Evolutionary conservation across 305 asterid genomes (phyloP).

Genomic region (Petunia hybrid): DNA sequence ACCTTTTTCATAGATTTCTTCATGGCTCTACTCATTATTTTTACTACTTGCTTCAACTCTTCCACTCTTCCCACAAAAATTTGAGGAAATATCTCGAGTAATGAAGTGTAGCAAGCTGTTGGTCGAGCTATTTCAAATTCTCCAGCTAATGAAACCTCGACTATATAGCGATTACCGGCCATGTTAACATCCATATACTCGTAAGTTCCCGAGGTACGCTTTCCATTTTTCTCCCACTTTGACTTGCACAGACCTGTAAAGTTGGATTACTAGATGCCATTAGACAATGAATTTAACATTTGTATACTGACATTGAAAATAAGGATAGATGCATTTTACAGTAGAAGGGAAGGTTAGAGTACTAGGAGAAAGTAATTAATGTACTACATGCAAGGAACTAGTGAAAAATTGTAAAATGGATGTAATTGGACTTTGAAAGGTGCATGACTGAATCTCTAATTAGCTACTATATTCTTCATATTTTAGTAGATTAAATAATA

Average conservation of each 20-base stretch:
- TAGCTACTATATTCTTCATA: too few species aligned
- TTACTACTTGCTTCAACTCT: conserved; percentile 63
- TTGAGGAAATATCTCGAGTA: conserved; percentile 55
- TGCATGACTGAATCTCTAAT: too few species aligned
- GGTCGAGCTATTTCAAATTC: conserved; percentile 81
- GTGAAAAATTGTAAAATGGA: too few species aligned
- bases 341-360: too few species aligned
- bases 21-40: conserved; percentile 63
- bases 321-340: background rate
- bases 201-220: conserved; percentile 61
- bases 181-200: conserved; percentile 66
- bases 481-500: too few species aligned
- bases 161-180: conserved; percentile 55
- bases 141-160: conserved; percentile 58
- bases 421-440: too few species aligned
- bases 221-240: conserved; percentile 73
- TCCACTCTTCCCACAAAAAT: conserved; percentile 58
- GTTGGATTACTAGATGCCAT: background rate
- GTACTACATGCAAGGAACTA: too few species aligned
- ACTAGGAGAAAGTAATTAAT: too few species aligned
- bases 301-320: background rate
- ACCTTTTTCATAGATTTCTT: conserved; percentile 62
- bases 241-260: conserved; percentile 82
- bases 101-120: conserved; percentile 48
- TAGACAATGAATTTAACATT: background rate